Percentiles rank a stretch among this genome's conserved stretches.
Conservation (phyloP, 2,329 filamentous ascomycete genomes). For the Ilyonectria destructans region DNA sequence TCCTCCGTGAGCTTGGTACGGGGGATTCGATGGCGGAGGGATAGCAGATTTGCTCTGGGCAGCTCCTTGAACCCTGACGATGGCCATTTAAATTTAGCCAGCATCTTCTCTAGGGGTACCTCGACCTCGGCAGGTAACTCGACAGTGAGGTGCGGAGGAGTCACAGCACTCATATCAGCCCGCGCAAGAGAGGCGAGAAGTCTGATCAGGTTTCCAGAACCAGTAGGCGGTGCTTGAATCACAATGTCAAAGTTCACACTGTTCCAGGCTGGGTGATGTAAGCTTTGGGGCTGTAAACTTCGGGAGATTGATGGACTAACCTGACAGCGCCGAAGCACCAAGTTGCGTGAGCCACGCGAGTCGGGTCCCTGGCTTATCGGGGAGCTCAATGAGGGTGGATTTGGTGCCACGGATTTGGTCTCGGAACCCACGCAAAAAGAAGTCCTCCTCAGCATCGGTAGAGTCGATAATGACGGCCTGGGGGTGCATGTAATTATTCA, state of each 20-base stretch:
- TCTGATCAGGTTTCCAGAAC: conserved; percentile 82
- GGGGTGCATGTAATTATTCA: conserved; percentile 82
- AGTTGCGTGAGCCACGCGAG: conserved; percentile 86
- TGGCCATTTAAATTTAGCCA: conserved; percentile 80
- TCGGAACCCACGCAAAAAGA: conserved; percentile 75
- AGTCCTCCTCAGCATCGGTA: conserved; percentile 76
- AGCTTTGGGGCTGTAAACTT: conserved; percentile 38
- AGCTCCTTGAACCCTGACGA: conserved; percentile 58
- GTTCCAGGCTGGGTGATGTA: conserved; percentile 75
- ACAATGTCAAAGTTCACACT: conserved; percentile 85
- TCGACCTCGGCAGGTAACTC: conserved; percentile 85
- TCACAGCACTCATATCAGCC: conserved; percentile 82
- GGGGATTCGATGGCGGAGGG: conserved; percentile 82
- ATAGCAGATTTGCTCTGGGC: conserved; percentile 70
- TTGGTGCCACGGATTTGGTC: conserved; percentile 67
- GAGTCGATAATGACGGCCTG: conserved; percentile 84
- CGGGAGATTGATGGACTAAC: conserved; percentile 57
- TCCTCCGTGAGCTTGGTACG: conserved; percentile 73
- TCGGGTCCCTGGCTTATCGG: conserved; percentile 73
- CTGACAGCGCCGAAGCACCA: conserved; percentile 79
- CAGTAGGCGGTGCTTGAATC: conserved; percentile 80
- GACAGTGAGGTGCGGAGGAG: conserved; percentile 83
- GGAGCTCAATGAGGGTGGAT: conserved; percentile 83
- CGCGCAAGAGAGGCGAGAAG: conserved; percentile 82
- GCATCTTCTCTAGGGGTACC: conserved; percentile 72